Percentiles rank a stretch among this genome's conserved stretches.
These are phyloP conservation scores for Pseudovirgaria hyperparasitica DNA, from an alignment of 2,329 filamentous ascomycete genomes.

Conservation along the genomic window DNA sequence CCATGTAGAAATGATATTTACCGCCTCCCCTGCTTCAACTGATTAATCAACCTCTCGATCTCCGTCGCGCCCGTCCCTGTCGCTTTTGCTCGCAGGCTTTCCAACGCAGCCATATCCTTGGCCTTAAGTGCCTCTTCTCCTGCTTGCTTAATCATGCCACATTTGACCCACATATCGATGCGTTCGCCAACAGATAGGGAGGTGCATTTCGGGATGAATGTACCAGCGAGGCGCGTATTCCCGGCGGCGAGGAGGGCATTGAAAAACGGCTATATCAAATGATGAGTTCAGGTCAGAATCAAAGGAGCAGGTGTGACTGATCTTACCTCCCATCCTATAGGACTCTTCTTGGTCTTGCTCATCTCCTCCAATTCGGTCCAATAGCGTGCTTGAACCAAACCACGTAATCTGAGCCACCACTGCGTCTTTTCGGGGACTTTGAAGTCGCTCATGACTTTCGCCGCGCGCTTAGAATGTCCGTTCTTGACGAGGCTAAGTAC, in stretches of 20 bases:
- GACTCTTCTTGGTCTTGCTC: conserved; percentile 63
- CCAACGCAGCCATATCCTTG: conserved; percentile 66
- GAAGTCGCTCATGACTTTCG: conserved; percentile 83
- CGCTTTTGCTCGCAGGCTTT: conserved; percentile 60
- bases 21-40: conserved; percentile 17
- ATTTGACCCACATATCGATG: conserved; percentile 93
- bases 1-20: conserved; percentile 2
- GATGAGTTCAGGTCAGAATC: not conserved
- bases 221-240: conserved; percentile 71
- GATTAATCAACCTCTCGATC: conserved; percentile 65
- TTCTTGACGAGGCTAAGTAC: conserved; percentile 75
- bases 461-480: conserved; percentile 72
- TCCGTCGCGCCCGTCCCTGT: conserved; percentile 58
- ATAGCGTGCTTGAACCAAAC: conserved; percentile 77
- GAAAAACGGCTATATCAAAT: conserved; percentile 59
- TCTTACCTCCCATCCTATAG: conserved; percentile 90
- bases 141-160: conserved; percentile 76
- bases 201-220: conserved; percentile 82
- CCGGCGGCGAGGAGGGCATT: conserved; percentile 80
- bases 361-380: conserved; percentile 90
- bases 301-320: conserved; percentile 3
- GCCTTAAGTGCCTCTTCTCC: conserved; percentile 80
- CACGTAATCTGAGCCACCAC: conserved; percentile 78
- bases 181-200: conserved; percentile 53
- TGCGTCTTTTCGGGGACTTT: conserved; percentile 82